Evolutionary conservation across 441 rosid species (phyloP), one percentile per base, ranked within the genome.

Genomic region (Theobroma grandiflorum): DNA sequence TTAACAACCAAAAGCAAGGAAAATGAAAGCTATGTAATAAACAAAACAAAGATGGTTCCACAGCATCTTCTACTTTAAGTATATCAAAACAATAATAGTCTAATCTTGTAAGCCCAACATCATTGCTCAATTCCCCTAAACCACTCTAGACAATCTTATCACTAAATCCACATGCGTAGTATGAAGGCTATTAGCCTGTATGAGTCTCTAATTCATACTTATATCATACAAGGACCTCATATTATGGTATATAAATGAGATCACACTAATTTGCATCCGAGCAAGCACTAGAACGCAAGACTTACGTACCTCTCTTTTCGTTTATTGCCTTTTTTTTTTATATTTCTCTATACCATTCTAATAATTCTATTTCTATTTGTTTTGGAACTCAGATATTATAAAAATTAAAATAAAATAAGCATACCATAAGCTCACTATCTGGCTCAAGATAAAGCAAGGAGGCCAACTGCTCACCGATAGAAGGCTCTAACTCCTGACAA

Each of bases 381-480:
- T 5, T 50, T 49, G 26, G n/a, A 47, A 26, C 42, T 43, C 71
- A 31, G 45, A 45, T 63, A 8, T 62, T n/a, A 35, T 31, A 76
- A 33, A 49, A 35, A 26, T 1, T 15, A 75, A 75, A 47, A 10
- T 8, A 62, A 49, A 57, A 67, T 37, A 71, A 85, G 69, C 86
- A 83, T 94, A 97, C 99, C 99, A 97, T 95, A 84, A 97, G 99
- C 79, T 97, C 98, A 84, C 98, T 95, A 83, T 97, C 99, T 50
- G 99, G 99, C 86, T 97, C 99, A 42, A 93, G 85, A 87, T 95
- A 94, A 78, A 95, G 99, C 84, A 95, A 88, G 79, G 95, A 90
- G 64, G 98, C 99, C 89, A 97, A 89, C 88, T 94, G 92, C 90
- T 90, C 99, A 47, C 99, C 99, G 77, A 97, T 58, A 33, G 97